Base-by-base conservation (phyloP, 2,329 filamentous ascomycete species). In the Neonectria sp. region DNA sequence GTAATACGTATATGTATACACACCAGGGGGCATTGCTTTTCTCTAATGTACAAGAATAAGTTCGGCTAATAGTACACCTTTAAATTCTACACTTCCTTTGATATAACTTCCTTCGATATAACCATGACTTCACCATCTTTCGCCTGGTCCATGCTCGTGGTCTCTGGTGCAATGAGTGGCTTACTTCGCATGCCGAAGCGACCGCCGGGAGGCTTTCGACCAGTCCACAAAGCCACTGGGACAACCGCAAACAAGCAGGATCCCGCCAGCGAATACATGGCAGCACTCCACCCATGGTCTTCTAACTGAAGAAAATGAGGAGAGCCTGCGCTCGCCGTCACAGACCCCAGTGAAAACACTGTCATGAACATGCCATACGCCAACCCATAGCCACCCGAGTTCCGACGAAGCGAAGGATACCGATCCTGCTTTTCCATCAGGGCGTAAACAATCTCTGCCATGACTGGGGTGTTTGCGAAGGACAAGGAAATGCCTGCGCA, bases 341-440 rank as follows among this genome's bases (percentile, higher is more conserved):
- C 29, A 8, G 58, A 63, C 4, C 69, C 69, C 13, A 69, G 9
- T 3, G 67, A 71, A 48, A 69, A 68, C 13, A 68, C 13, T 11
- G 59, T 66, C 67, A 69, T 69, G 48, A 69, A 71, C 33, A 65
- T 57, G 25, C 67, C 64, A 17, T 71, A 71, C 2, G 69, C 55
- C 21, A 71, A 37, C 3, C 67, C 69, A 31, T 71, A 68, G 11
- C 67, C 67, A 12, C 69, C 67, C 13, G 61, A 65, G n/a, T 71
- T 69, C 3, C 29, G 64, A 4, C 43, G 35, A 4, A 69, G 46
- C 13, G 57, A 59, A 4, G 59, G 62, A 29, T 71, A 57, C n/a
- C 40, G 27, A 2, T 63, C 53, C 29, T 58, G 64, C 45, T 71
- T 69, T n/a, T 51, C 27, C 31, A 58, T 12, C 7, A 66, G 37